Evolutionary conservation across 2,329 filamentous ascomycete species (phyloP), one percentile per base, ranked within the genome.

Genomic region (Fusarium verticillioides): DNA sequence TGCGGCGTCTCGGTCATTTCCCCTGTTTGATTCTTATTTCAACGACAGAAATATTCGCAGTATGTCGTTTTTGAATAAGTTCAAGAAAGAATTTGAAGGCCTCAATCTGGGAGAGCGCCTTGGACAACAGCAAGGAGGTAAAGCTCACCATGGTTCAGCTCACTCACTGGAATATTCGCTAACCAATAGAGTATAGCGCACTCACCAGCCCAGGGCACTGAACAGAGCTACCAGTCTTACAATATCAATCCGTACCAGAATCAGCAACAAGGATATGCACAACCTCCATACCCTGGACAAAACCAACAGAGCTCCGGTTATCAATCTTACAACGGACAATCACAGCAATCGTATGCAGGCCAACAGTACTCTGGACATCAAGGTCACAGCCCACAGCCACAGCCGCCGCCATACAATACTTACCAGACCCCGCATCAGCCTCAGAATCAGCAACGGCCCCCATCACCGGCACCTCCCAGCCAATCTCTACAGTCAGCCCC

Each of bases 51-150:
- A 6, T 0, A 5, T 11, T 9, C 4, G 23, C 1, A 66, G 2
- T 4, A 73, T 74, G 71, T 73, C 70, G 2, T 68, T 71, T 15
- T 21, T 73, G 2, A 73, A 71, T 2, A 73, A 74, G 18, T 73
- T 73, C 11, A 74, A 63, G 23, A 70, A 71, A 5, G 66, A 74
- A n/a, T 68, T 74, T 19, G 70, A 74, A 28, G 70, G 62, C 0
- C 63, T 73, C n/a, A 73, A 58, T 19, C 18, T 73, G 18, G 26
- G 62, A 2, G 50, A 68, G 0, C 60, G 65, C 9, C 26, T 58
- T n/a, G 57, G 58, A 0, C 42, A 59, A 4, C 69, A 63, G 16
- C 61, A 70, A 16, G 52, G 56, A 30, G 57, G 60, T 64, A 18
- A 44, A 66, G 21, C 15, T 16, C 32, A 4, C 21, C 3, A 7